Base-by-base conservation (phyloP, 1,284 basidiomycete genomes). In the Phaffia rhodozyma region DNA sequence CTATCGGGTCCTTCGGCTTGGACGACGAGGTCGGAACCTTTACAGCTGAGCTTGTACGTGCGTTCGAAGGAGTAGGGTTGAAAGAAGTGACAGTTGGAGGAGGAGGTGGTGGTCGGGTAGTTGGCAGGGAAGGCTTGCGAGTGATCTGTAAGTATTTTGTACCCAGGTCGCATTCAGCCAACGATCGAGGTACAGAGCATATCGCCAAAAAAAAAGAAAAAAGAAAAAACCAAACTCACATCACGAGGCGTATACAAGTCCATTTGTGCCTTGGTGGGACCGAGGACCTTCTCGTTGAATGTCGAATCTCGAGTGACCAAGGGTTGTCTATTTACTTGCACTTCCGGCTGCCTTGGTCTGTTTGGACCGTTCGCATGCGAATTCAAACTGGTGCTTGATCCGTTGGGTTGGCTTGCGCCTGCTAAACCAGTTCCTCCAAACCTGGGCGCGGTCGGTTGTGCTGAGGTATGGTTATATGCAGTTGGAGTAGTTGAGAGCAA, bases 341-440 rank as follows among this genome's bases (percentile, higher is more conserved):
- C 55, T 21, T 67, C 61, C 29, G 67, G 68, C 32, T 72, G 72
- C 57, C 38, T 43, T 43, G 38, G 38, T 43, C 13, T 43, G 38
- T 43, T 43, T 43, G 38, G 13, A 16, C 38, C 38, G 38, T 43
- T 43, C 13, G 38, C 38, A 43, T 63, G 62, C 48, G 57, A 54
- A 6, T 43, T 43, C 2, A 16, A 49, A n/a, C 55, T 30, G 23
- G 48, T 55, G 43, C 63, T 50, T 52, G 52, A 53, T 27, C 25
- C 25, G 18, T 27, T 27, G 11, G 25, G 52, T 9, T 16, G 50
- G 58, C 48, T 49, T 13, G 78, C 72, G 21, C 89, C 89, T 56
- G 84, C 89, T 16, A 92, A 81, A 6, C 91, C 91, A 1, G 89
- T 89, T 1, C 87, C 89, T 59, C 85, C 84, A 76, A 92, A 93